Evolutionary conservation across 2,329 filamentous ascomycete species (phyloP), one percentile per base, ranked within the genome.

Genomic region (Aspergillus chevalieri): DNA sequence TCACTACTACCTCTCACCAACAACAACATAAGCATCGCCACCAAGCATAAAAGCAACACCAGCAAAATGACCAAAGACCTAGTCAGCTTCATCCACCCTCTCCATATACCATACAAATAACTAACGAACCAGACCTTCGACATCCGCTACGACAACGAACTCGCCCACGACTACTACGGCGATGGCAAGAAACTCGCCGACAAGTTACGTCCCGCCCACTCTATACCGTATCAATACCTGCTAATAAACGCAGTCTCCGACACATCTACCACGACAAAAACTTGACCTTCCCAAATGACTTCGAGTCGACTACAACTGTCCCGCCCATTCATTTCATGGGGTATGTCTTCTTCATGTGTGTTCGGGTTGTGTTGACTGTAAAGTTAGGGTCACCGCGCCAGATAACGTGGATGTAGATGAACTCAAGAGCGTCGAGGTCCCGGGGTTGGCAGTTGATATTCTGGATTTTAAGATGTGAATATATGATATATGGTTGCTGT

Each of bases 281-380:
- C 4, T 43, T 60, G 2, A n/a, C 52, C 5, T 49, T 61, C 30
- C 56, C 58, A 1, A 28, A 60, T 12, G 33, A 52, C 1, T 61
- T 51, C 15, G 53, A 60, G 1, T 59, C 58, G 5, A 57, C 57
- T 1, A 10, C 43, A 41, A 61, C 57, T 1, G 36, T 10, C 1
- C 58, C 57, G 1, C 58, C 57, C n/a, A 44, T 58, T 10, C 52
- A 57, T 44, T 59, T 54, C 17, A 50, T 59, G 34, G 45, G 49
- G 57, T 59, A 47, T 7, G 57, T 43, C 2, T 19, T 12, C 24
- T 10, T 10, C 17, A 1, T 33, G 28, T 14, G 28, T 33, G 28
- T 33, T 33, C 14, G 28, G 8, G 8, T 8, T 33, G 28, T 14
- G 14, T 14, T 33, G 28, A 14, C 36, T 41, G 15, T 17, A 2